Percentiles rank a stretch among this genome's conserved stretches.
These are phyloP conservation scores for Knufia petricola DNA, from an alignment of 2,329 filamentous ascomycete species.

Conservation along the genomic window DNA sequence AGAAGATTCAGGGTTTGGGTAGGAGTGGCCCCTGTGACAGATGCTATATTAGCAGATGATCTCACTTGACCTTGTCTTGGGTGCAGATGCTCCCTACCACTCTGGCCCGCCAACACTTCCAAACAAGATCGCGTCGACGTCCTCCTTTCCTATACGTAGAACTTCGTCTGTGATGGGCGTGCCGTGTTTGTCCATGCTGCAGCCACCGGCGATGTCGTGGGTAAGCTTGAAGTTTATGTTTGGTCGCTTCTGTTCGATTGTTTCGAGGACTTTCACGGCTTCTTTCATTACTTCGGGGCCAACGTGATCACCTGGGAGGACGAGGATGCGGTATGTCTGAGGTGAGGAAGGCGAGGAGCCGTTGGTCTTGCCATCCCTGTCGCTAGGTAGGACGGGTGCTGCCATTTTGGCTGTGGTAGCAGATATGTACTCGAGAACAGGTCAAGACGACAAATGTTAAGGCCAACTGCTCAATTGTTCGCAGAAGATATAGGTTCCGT, in stretches of 20 bases:
- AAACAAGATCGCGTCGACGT: constrained; percentile 57
- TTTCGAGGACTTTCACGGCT: constrained; percentile 52
- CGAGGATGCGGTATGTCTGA: constrained; percentile 39
- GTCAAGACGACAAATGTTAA: too few species aligned
- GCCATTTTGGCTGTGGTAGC: background rate
- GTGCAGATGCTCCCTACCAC: constrained; percentile 41
- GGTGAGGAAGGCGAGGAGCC: background rate
- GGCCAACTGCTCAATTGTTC: too few species aligned
- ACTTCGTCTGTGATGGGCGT: constrained; percentile 55
- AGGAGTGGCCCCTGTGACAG: constrained; percentile 29
- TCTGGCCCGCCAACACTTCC: constrained; percentile 58
- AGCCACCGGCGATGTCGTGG: constrained; percentile 57
- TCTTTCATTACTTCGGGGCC: constrained; percentile 58
- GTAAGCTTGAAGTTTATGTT: constrained; percentile 53
- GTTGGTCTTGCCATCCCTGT: background rate
- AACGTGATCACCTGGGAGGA: constrained; percentile 60
- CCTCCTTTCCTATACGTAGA: constrained; percentile 46
- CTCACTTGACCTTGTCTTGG: constrained; percentile 40
- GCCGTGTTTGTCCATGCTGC: constrained; percentile 56
- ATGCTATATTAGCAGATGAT: constrained; percentile 30
- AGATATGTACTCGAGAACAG: background rate
- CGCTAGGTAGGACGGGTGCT: background rate
- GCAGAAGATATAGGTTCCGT: too few species aligned
- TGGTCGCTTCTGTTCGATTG: constrained; percentile 34
- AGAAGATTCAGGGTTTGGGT: constrained; percentile 21